A percentile compares a stretch with the other conserved stretches of the same genome.
phyloP scores from a whole-genome alignment of 306 rosid genomes.

The Trichosanthes truncata region DNA sequence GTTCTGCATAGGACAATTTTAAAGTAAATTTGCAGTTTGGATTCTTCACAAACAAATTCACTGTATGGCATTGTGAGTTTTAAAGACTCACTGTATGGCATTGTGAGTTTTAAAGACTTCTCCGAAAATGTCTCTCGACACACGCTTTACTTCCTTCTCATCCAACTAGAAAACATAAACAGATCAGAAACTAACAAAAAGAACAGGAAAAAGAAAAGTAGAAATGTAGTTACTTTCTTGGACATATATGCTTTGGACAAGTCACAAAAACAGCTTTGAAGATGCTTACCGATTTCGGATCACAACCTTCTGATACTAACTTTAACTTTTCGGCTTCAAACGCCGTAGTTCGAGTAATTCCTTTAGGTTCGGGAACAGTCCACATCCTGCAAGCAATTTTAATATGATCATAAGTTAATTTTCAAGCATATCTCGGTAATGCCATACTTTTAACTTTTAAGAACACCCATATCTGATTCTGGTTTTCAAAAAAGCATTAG shows the following conservation, averaged over 20 bases:
- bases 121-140: conserved; percentile 37
- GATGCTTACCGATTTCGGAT: conserved; percentile 56
- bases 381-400: conserved; percentile 53
- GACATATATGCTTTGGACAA: not conserved
- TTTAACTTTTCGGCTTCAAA: conserved; percentile 49
- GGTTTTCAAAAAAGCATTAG: too few relatives aligned
- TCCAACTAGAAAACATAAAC: conserved; percentile 41
- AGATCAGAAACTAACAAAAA: not conserved
- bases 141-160: conserved; percentile 61
- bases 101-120: conserved; percentile 62
- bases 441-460: not conserved
- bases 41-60: not conserved
- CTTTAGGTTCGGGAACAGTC: conserved; percentile 65
- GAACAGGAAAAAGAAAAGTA: not conserved
- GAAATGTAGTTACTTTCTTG: conserved; percentile 3
- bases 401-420: conserved; percentile 13
- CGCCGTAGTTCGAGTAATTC: conserved; percentile 42
- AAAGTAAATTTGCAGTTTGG: not conserved
- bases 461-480: not conserved
- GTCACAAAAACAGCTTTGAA: not conserved
- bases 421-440: not conserved
- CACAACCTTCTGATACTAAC: conserved; percentile 70
- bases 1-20: conserved; percentile 31
- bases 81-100: conserved; percentile 68
- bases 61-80: conserved; percentile 71